These are phyloP conservation scores for Barbatosphaeria neglecta DNA, from an alignment of 495 filamentous ascomycete species.

Conservation along the genomic window DNA sequence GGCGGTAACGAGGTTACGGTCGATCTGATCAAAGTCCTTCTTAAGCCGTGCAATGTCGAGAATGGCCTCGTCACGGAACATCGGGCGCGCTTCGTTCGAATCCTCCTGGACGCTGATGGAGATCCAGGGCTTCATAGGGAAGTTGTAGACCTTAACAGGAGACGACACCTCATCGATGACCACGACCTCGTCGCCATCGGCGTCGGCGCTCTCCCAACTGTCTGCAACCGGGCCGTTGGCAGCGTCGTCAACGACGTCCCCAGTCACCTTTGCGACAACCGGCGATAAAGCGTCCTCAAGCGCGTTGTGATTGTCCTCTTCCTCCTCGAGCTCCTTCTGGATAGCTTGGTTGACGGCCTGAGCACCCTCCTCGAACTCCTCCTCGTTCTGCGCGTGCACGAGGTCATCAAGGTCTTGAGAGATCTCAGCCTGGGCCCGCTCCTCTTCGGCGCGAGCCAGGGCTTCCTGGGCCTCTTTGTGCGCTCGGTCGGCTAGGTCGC, in stretches of 20 bases:
- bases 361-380: constrained; percentile 32
- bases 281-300: constrained; percentile 38
- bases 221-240: constrained; percentile 47
- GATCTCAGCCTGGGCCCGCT: constrained; percentile 36
- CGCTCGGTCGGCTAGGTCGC: constrained; percentile 53
- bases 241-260: constrained; percentile 47
- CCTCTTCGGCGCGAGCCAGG: constrained; percentile 43
- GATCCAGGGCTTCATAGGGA: constrained; percentile 91
- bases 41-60: constrained; percentile 86
- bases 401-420: constrained; percentile 30
- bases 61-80: constrained; percentile 57
- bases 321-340: constrained; percentile 45
- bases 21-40: constrained; percentile 95
- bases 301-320: constrained; percentile 36
- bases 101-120: constrained; percentile 49
- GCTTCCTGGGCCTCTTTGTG: constrained; percentile 59
- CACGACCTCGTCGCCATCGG: constrained; percentile 56
- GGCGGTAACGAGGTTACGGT: constrained; percentile 81
- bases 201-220: constrained; percentile 71
- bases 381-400: constrained; percentile 28
- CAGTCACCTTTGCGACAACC: constrained; percentile 43
- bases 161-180: constrained; percentile 53
- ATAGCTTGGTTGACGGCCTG: constrained; percentile 37
- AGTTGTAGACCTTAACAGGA: constrained; percentile 74
- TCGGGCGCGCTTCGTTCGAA: constrained; percentile 33